Percentiles rank a stretch among this genome's conserved stretches.
These are phyloP conservation scores for Mucor mucedo DNA, from an alignment of 371 early-diverging fungal species.

Conservation along the genomic window DNA sequence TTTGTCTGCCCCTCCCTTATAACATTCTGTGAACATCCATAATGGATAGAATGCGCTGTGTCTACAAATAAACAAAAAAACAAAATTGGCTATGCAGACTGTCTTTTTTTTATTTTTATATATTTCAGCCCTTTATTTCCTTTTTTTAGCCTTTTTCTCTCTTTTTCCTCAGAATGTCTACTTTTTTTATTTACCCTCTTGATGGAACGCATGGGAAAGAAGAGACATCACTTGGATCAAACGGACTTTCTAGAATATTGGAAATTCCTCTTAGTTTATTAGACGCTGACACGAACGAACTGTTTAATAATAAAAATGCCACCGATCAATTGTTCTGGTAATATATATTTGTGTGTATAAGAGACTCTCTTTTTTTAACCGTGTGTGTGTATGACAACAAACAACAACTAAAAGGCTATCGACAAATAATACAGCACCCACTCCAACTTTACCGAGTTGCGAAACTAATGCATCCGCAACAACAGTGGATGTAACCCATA, in stretches of 20 bases:
- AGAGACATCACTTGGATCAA: slow-evolving; percentile 5
- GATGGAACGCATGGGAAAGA: neutral
- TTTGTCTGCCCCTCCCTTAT: too few relatives aligned
- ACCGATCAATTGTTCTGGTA: slow-evolving; percentile 15
- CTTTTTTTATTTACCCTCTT: slow-evolving; percentile 19
- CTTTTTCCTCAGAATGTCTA: slow-evolving; percentile 15
- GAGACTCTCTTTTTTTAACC: neutral
- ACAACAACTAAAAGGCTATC: neutral
- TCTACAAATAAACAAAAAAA: too few relatives aligned
- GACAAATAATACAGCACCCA: neutral
- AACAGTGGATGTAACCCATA: slow-evolving; percentile 27
- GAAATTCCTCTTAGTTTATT: slow-evolving; percentile 22
- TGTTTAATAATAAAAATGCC: slow-evolving; percentile 3
- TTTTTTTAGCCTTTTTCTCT: neutral
- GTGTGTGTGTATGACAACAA: too few relatives aligned
- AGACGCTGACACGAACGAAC: slow-evolving; percentile 11
- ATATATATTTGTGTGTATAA: neutral
- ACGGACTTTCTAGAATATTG: slow-evolving; percentile 18
- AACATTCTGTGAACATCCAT: too few relatives aligned
- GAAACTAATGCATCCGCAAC: neutral
- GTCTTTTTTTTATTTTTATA: neutral
- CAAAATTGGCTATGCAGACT: neutral
- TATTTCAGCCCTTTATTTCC: neutral
- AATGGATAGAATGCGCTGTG: neutral
- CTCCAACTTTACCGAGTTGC: neutral